phyloP scores from a whole-genome alignment of 257 asterid species.

The Petunia axillaris region DNA sequence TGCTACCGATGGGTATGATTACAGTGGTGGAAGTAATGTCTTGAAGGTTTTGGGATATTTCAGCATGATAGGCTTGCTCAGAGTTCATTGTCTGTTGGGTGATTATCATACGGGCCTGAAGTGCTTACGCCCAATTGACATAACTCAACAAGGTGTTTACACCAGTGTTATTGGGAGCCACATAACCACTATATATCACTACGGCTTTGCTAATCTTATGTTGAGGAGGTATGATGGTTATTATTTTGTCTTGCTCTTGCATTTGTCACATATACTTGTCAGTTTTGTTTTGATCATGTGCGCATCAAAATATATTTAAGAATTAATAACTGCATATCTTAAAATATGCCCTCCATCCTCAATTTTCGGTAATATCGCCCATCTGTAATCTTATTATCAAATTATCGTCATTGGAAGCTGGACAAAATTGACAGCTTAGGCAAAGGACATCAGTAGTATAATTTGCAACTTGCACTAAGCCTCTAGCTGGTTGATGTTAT shows the following conservation, averaged over 20 bases:
- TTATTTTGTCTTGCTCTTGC: constrained; percentile 6
- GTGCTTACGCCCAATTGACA: constrained; percentile 87
- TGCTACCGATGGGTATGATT: constrained; percentile 93
- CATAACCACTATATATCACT: constrained; percentile 85
- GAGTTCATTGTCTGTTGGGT: constrained; percentile 98
- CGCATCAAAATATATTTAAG: not conserved
- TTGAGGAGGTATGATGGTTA: constrained; percentile 66
- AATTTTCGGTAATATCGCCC: not conserved
- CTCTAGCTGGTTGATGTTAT: not conserved
- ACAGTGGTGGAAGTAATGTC: constrained; percentile 95
- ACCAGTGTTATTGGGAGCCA: constrained; percentile 93
- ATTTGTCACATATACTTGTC: not conserved
- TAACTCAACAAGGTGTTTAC: constrained; percentile 86
- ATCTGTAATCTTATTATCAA: not conserved
- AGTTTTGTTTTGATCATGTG: not conserved
- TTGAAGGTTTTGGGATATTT: constrained; percentile 95
- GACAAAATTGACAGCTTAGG: not conserved
- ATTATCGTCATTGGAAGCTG: not conserved
- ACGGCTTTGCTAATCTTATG: constrained; percentile 97
- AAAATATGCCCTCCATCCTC: not conserved
- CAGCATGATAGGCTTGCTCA: constrained; percentile 96
- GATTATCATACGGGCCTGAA: constrained; percentile 96
- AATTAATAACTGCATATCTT: not conserved
- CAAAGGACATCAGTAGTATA: not conserved
- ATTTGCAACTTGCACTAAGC: not conserved